Conservation (phyloP, 306 rosid genomes). For the Senna siamea region DNA sequence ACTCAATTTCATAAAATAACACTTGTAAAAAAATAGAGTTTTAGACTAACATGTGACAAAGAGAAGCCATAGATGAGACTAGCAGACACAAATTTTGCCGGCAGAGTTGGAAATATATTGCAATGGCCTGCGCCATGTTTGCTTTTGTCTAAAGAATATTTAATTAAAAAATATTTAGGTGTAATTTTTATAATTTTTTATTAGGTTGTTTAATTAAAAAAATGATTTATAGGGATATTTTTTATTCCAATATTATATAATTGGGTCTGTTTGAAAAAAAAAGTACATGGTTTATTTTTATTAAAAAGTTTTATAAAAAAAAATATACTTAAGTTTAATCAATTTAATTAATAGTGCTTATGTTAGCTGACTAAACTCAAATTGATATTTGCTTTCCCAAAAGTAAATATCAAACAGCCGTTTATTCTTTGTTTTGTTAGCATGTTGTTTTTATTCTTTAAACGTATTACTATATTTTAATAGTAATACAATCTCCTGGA, state of each 20-base stretch:
- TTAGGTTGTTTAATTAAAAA: no score
- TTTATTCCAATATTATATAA: no score
- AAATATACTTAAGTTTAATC: no score
- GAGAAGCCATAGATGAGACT: neutral
- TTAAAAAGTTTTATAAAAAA: no score
- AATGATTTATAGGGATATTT: no score
- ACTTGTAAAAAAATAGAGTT: no score
- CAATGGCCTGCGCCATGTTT: slow-evolving; percentile 40
- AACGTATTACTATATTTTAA: neutral
- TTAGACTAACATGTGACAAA: no score
- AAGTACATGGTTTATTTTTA: no score
- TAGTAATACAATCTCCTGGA: no score
- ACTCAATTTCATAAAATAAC: no score
- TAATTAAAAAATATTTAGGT: neutral
- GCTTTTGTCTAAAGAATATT: slow-evolving; percentile 14
- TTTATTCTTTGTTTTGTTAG: neutral
- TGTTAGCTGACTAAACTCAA: slow-evolving; percentile 10
- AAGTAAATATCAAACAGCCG: neutral
- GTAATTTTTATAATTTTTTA: no score
- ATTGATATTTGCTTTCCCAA: neutral
- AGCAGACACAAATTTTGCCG: slow-evolving; percentile 43
- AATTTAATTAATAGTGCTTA: neutral
- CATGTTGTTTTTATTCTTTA: neutral
- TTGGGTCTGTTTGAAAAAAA: no score
- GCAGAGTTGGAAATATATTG: slow-evolving; percentile 27